Conservation (phyloP, 345 rosid genomes). For the Lagerstroemia speciosa region DNA sequence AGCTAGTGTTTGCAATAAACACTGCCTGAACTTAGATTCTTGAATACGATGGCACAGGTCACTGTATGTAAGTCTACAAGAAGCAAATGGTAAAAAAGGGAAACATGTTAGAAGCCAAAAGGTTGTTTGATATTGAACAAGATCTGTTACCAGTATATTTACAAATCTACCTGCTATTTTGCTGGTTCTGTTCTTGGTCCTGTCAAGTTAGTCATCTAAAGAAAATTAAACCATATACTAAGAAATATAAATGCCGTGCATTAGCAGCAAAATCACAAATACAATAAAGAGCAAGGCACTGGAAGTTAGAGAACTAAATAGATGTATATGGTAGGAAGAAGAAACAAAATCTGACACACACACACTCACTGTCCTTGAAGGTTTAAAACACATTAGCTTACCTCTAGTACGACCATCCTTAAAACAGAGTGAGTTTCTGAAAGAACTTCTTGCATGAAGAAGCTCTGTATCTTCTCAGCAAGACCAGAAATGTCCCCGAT, state of each 20-base stretch:
- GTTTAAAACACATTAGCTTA: constrained; percentile 18
- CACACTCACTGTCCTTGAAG: background rate
- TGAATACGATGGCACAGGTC: constrained; percentile 93
- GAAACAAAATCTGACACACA: background rate
- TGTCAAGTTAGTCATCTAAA: constrained; percentile 25
- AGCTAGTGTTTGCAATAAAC: constrained; percentile 79
- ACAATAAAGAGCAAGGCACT: background rate
- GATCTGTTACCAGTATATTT: constrained; percentile 11
- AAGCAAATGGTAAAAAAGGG: constrained; percentile 15
- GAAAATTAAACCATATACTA: background rate
- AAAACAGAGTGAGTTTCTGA: constrained; percentile 77
- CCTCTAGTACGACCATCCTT: constrained; percentile 77
- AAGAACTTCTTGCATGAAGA: constrained; percentile 95
- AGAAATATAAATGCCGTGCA: constrained; percentile 18
- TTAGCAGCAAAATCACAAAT: constrained; percentile 8
- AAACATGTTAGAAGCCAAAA: constrained; percentile 10
- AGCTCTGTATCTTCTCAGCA: constrained; percentile 95
- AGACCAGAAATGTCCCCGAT: constrained; percentile 97
- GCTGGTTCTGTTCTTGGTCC: constrained; percentile 56
- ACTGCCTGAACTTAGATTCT: constrained; percentile 88
- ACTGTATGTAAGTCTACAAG: constrained; percentile 91
- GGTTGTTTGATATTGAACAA: background rate
- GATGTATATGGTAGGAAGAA: background rate
- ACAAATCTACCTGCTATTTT: constrained; percentile 59
- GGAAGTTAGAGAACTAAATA: background rate